phyloP scores from a whole-genome alignment of 2,329 filamentous ascomycete genomes.

The Ophioceras dolichostomum region DNA sequence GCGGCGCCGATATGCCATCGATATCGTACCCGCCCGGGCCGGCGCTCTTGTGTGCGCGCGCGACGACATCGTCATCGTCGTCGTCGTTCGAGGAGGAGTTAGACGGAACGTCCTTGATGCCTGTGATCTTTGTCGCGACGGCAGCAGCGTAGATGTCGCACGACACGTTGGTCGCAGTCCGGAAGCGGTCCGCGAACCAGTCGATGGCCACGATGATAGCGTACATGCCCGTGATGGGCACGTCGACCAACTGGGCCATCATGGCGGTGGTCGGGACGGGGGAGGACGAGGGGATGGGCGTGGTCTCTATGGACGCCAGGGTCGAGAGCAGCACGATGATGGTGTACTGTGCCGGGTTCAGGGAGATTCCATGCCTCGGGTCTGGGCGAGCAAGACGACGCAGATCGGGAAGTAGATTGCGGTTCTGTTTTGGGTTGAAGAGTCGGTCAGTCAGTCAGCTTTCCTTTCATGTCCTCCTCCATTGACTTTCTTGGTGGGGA shows the following conservation, averaged over 20 bases:
- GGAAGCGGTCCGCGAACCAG: constrained; percentile 44
- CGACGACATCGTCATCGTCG: neutral
- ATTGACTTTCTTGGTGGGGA: neutral
- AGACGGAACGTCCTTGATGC: constrained; percentile 13
- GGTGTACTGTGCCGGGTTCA: constrained; percentile 31
- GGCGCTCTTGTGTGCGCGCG: no score
- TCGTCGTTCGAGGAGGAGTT: neutral
- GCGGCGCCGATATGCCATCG: no score
- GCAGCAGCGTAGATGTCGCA: constrained; percentile 33
- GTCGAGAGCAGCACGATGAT: constrained; percentile 35
- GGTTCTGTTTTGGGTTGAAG: constrained; percentile 25
- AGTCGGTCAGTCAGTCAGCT: constrained; percentile 6
- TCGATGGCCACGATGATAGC: constrained; percentile 39
- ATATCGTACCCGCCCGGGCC: neutral
- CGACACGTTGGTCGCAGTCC: constrained; percentile 36
- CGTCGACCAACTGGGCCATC: constrained; percentile 31
- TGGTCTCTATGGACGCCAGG: constrained; percentile 38
- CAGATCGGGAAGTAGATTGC: constrained; percentile 42
- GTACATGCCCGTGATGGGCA: constrained; percentile 21
- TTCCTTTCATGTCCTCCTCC: neutral
- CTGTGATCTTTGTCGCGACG: constrained; percentile 25
- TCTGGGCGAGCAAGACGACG: constrained; percentile 38
- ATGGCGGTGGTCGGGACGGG: constrained; percentile 35
- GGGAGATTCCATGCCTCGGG: constrained; percentile 31
- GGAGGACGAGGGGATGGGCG: constrained; percentile 38